Conservation (phyloP, 768 basidiomycete genomes). For the Cyclocybe cylindracea region DNA sequence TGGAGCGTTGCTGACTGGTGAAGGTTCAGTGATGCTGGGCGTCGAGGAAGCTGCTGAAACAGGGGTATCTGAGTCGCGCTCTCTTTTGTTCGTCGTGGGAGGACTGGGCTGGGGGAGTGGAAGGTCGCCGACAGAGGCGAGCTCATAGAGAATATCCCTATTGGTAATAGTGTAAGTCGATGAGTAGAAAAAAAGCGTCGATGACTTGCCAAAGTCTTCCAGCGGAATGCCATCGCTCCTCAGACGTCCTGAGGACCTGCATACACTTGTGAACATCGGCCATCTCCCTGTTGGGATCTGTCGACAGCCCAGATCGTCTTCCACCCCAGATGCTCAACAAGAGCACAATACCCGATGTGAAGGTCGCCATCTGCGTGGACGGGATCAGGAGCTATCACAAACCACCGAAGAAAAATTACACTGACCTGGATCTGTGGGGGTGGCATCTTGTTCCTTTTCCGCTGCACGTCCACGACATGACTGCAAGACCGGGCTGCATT, state of each 20-base stretch:
- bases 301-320: slow-evolving; percentile 47
- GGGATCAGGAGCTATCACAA: slow-evolving; percentile 3
- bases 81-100: slow-evolving; percentile 55
- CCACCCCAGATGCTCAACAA: slow-evolving; percentile 71
- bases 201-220: slow-evolving; percentile 45
- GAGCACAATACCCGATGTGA: slow-evolving; percentile 55
- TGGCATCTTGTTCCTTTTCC: slow-evolving; percentile 31
- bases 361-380: slow-evolving; percentile 35
- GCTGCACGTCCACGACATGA: slow-evolving; percentile 71
- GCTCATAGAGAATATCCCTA: slow-evolving; percentile 75
- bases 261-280: slow-evolving; percentile 69
- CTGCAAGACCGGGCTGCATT: slow-evolving; percentile 80
- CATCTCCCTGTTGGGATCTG: slow-evolving; percentile 56
- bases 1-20: slow-evolving; percentile 12
- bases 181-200: not conserved
- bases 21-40: not conserved
- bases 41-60: slow-evolving; percentile 17
- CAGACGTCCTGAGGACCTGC: slow-evolving; percentile 44
- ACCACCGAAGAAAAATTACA: not conserved
- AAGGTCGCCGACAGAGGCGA: slow-evolving; percentile 70
- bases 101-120: slow-evolving; percentile 63
- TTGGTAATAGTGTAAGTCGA: not conserved
- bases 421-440: slow-evolving; percentile 37
- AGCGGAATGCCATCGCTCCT: slow-evolving; percentile 43
- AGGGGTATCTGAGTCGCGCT: slow-evolving; percentile 58